phyloP scores from a whole-genome alignment of 306 rosid species.

The Gastrolobium villosum region DNA sequence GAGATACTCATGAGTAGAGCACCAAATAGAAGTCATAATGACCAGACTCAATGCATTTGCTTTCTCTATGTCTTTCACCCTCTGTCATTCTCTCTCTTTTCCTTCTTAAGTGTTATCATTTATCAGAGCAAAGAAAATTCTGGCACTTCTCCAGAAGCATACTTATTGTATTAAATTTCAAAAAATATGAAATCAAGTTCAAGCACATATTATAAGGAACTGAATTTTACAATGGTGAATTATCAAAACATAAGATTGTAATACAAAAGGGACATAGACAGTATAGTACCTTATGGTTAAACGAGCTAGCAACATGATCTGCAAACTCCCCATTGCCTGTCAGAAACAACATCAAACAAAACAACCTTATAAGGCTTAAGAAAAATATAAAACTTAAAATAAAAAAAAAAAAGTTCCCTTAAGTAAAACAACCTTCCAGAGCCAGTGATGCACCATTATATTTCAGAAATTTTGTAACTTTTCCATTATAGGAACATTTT shows the following conservation, averaged over 20 bases:
- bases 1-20: neutral
- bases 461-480: conserved; percentile 43
- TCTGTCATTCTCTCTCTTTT: neutral
- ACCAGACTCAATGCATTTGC: neutral
- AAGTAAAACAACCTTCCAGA: conserved; percentile 56
- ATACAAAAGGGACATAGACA: conserved; percentile 33
- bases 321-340: conserved; percentile 57
- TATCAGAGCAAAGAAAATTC: neutral
- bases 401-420: neutral
- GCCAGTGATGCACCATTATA: conserved; percentile 44
- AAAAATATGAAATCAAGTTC: neutral
- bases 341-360: conserved; percentile 49
- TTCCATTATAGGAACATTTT: conserved; percentile 41
- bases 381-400: neutral
- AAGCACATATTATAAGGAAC: neutral
- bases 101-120: neutral
- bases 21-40: conserved; percentile 17
- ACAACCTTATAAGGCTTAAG: conserved; percentile 8
- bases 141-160: conserved; percentile 8
- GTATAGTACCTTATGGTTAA: conserved; percentile 53
- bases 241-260: conserved; percentile 17
- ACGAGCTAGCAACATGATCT: conserved; percentile 46
- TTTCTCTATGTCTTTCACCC: neutral
- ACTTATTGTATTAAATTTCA: conserved; percentile 10
- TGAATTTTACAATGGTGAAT: conserved; percentile 23